A percentile compares a stretch with the other conserved stretches of the same genome.
phyloP scores from a whole-genome alignment of 1,284 basidiomycete species.

The Ustilago sp. region DNA sequence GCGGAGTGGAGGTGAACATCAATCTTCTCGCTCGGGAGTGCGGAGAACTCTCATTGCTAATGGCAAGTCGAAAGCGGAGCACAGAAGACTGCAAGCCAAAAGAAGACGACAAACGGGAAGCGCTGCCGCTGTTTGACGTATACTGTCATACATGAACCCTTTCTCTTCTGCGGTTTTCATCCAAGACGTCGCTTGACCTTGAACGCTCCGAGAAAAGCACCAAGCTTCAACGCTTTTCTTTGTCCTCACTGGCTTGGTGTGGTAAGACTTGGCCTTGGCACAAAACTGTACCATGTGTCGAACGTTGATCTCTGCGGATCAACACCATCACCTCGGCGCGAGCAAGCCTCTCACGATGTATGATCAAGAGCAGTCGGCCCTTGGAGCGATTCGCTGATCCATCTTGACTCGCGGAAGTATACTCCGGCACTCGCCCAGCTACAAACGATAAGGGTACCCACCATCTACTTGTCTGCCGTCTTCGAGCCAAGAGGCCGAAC shows the following conservation, averaged over 20 bases:
- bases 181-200: neutral
- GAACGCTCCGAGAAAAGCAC: neutral
- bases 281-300: slow-evolving; percentile 1
- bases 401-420: neutral
- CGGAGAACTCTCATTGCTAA: neutral
- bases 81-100: neutral
- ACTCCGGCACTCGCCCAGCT: neutral
- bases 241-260: neutral
- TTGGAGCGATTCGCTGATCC: neutral
- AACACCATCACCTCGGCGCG: neutral
- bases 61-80: slow-evolving; percentile 4
- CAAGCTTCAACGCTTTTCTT: neutral
- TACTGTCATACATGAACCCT: slow-evolving; percentile 5
- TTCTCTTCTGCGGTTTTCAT: neutral
- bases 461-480: neutral
- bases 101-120: neutral
- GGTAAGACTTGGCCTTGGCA: slow-evolving; percentile 1
- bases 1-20: neutral
- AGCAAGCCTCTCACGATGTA: neutral
- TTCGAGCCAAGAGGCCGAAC: slow-evolving; percentile 1
- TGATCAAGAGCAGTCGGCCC: neutral
- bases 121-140: slow-evolving; percentile 4
- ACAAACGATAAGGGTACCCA: neutral
- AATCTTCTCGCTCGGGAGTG: neutral
- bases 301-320: neutral